Base-by-base conservation (phyloP, 225 moss, liverwort and hornwort genomes). In the Ulota crispa region DNA sequence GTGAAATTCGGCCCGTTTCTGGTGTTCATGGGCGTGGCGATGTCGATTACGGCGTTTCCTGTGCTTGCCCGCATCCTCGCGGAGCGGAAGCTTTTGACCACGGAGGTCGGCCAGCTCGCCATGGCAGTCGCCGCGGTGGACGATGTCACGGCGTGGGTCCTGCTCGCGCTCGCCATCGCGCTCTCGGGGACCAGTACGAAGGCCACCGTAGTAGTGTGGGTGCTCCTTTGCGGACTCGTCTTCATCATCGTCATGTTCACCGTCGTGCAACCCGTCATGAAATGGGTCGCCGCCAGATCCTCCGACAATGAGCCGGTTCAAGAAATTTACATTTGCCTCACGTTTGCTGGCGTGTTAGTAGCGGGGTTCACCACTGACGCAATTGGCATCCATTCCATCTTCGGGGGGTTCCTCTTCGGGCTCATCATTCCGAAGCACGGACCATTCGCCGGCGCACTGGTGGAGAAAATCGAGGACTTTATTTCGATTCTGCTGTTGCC, bases 81-180 rank as follows among this genome's bases (percentile, higher is more conserved):
- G 39, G 95, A 95, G 80, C 87, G 93, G 42, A 95, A 95, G 87
- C 90, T 95, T 1, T 34, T 95, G 61, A 94, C 95, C 19, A 95
- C 94, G 1, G 92, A 95, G 24, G 94, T 95, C 3, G 94, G 94
- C 13, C 92, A 95, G 70, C 79, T 95, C 57, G 95, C 94, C 10
- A 93, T 95, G 94, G 72, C 95, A n/a, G 94, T 94, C n/a, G 95
- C 95, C 23, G 95, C 95, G 0, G 94, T 95, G 36, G 90, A 94
- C 79, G 94, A 95, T n/a, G 94, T 95, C 9, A 80, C 80, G 37
- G 95, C 95, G 60, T 95, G 95, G 94, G 84, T 93, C n/a, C 89
- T 95, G 9, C 90, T 95, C 36, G 94, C 94, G 63, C 90, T 94
- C n/a, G 95, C 95, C 10, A 76, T 95, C 53, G 94, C 95, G 9